These are phyloP conservation scores for Fusarium beomiforme DNA, from an alignment of 2,329 filamentous ascomycete species.

Conservation along the genomic window DNA sequence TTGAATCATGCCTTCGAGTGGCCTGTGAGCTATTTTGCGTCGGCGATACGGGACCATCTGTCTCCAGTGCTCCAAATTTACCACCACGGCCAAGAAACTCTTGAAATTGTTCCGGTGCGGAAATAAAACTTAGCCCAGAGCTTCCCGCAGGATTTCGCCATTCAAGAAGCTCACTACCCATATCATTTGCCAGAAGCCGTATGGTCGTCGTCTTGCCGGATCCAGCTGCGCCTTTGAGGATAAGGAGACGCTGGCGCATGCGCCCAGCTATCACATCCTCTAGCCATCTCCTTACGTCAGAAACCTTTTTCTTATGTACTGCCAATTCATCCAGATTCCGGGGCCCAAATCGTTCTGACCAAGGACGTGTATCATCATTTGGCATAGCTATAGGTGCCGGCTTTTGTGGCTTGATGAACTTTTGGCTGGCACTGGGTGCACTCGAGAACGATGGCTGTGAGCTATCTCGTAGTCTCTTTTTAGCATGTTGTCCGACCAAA, in stretches of 20 bases:
- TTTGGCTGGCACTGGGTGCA: conserved; percentile 55
- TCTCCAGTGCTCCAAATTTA: conserved; percentile 78
- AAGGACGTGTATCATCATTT: conserved; percentile 74
- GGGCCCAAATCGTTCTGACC: conserved; percentile 88
- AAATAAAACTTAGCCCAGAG: conserved; percentile 69
- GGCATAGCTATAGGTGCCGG: conserved; percentile 40
- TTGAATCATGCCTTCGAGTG: conserved; percentile 30
- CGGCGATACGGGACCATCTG: conserved; percentile 46
- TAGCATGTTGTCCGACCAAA: conserved; percentile 65
- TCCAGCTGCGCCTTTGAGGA: conserved; percentile 91
- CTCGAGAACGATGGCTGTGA: conserved; percentile 38
- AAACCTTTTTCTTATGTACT: conserved; percentile 93
- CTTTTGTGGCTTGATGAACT: conserved; percentile 59
- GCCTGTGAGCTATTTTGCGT: conserved; percentile 34
- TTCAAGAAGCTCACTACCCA: conserved; percentile 82
- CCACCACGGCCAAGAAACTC: conserved; percentile 88
- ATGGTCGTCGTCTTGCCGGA: conserved; percentile 93
- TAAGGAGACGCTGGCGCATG: conserved; percentile 75
- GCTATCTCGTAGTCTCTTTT: conserved; percentile 60
- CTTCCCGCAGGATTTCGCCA: conserved; percentile 86
- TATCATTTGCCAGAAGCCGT: conserved; percentile 77
- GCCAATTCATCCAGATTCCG: conserved; percentile 81
- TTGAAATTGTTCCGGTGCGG: conserved; percentile 84
- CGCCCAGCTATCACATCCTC: conserved; percentile 75
- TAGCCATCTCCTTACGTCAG: conserved; percentile 86